Base-by-base conservation (phyloP, 2,329 filamentous ascomycete genomes). In the Podosphaera xanthii region DNA sequence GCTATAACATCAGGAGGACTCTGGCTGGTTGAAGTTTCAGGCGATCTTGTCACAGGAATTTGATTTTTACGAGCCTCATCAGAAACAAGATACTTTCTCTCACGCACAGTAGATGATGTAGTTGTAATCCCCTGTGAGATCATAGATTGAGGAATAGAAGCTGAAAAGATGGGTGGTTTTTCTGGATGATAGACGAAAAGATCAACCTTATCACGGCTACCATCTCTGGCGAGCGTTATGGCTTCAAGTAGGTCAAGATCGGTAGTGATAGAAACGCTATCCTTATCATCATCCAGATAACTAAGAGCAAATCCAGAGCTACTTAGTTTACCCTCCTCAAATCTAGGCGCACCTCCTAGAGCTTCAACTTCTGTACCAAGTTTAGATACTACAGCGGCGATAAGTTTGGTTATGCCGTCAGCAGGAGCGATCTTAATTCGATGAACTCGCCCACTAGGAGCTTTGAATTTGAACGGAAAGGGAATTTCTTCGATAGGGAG, bases 401-500 rank as follows among this genome's bases (percentile, higher is more conserved):
- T 82, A 61, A 98, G 82, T 49, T 87, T 81, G 30, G 79, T 80
- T 62, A 98, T 81, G 49, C 92, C 92, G 59, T 87, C 81, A 31
- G 85, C 81, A 9, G 89, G 84, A 59, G 82, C 76, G 35, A 96
- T 83, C 68, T 97, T 92, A 57, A 98, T 74, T 59, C 92, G 83
- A 72, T 98, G 92, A 22, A 97, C 90, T 58, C 92, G 87, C 53
- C 91, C 92, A 65, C 87, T 90, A 1, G 92, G 92, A 1, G 92
- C 89, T 76, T 97, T 97, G 79, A 98, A 98, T 72, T 98, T 98
- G 82, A 98, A 98, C 2, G 91, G 82, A 72, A 97, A 98, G 0
- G 91, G 87, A 9, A 80, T 72, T 64, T 94, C 87, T 66, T 86
- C 79, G 1, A 79, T 74, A 4, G 76, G 73, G 3, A 75, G 72